phyloP scores from a whole-genome alignment of 2,329 filamentous ascomycete species.

The Septoria petroselini region DNA sequence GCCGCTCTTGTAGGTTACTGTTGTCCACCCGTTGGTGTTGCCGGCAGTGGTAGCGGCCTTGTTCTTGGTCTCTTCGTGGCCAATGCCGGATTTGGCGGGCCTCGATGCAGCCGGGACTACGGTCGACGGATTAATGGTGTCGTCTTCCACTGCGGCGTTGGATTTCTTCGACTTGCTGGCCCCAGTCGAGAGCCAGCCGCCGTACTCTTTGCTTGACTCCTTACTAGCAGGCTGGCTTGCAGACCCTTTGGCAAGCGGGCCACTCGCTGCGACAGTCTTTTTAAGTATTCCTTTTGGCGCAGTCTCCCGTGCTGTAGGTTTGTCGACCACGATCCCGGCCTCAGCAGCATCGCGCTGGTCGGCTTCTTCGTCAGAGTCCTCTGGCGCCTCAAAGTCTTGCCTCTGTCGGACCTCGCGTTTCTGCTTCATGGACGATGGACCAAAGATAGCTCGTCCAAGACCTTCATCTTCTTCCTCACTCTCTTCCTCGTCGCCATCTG shows the following conservation, averaged over 20 bases:
- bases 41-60: constrained; percentile 17
- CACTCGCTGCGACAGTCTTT: constrained; percentile 30
- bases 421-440: constrained; percentile 45
- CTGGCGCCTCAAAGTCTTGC: constrained; percentile 62
- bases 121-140: constrained; percentile 16
- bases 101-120: constrained; percentile 2
- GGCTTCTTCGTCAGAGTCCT: constrained; percentile 48
- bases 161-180: constrained; percentile 27
- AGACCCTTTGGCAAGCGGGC: constrained; percentile 27
- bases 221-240: constrained; percentile 11
- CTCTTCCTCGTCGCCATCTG: constrained; percentile 59
- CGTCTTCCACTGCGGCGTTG: constrained; percentile 23
- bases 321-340: constrained; percentile 39
- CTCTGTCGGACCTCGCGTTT: constrained; percentile 39
- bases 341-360: constrained; percentile 30
- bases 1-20: constrained; percentile 39
- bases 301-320: constrained; percentile 22
- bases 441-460: constrained; percentile 69
- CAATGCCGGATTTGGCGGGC: constrained; percentile 8
- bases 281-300: constrained; percentile 27
- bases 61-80: constrained; percentile 22
- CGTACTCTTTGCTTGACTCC: constrained; percentile 11
- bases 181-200: constrained; percentile 27
- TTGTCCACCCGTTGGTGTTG: constrained; percentile 46
- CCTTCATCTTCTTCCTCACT: constrained; percentile 52